Conservation (phyloP, 768 basidiomycete species). For the Lactifluus pinguis region DNA sequence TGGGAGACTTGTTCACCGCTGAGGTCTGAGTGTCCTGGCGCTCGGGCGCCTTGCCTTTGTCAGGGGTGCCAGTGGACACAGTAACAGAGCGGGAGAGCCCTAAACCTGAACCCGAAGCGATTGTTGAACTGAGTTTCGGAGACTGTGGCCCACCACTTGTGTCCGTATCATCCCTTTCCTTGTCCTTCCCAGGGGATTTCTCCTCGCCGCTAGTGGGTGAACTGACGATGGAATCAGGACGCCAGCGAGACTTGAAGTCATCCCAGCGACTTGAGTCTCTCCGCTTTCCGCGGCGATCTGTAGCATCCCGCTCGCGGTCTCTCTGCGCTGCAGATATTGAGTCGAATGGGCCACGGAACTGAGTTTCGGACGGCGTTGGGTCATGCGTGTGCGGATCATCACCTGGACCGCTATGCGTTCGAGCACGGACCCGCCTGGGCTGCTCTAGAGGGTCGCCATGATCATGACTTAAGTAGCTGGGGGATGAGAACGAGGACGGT, state of each 20-base stretch:
- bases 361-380: slow-evolving; percentile 32
- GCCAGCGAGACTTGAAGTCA: slow-evolving; percentile 41
- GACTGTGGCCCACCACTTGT: not conserved
- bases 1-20: slow-evolving; percentile 23
- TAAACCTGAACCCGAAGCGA: slow-evolving; percentile 1
- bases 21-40: slow-evolving; percentile 15
- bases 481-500: slow-evolving; percentile 3
- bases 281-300: slow-evolving; percentile 48
- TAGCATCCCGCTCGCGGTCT: slow-evolving; percentile 32
- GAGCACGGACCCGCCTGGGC: slow-evolving; percentile 24
- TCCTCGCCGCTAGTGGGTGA: slow-evolving; percentile 37
- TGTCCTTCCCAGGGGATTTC: slow-evolving; percentile 25
- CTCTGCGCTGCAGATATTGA: slow-evolving; percentile 27
- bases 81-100: not conserved
- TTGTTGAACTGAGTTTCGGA: not conserved
- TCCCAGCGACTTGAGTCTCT: slow-evolving; percentile 34
- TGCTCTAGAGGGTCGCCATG: slow-evolving; percentile 25
- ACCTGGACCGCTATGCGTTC: slow-evolving; percentile 24
- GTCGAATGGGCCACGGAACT: slow-evolving; percentile 60
- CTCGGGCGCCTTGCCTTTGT: slow-evolving; percentile 4
- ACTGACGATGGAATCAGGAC: slow-evolving; percentile 37
- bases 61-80: slow-evolving; percentile 2
- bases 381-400: slow-evolving; percentile 24
- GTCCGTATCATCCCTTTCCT: slow-evolving; percentile 7
- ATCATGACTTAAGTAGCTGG: slow-evolving; percentile 8